phyloP scores from a whole-genome alignment of 2,329 filamentous ascomycete species.

The Neonectria magnoliae region DNA sequence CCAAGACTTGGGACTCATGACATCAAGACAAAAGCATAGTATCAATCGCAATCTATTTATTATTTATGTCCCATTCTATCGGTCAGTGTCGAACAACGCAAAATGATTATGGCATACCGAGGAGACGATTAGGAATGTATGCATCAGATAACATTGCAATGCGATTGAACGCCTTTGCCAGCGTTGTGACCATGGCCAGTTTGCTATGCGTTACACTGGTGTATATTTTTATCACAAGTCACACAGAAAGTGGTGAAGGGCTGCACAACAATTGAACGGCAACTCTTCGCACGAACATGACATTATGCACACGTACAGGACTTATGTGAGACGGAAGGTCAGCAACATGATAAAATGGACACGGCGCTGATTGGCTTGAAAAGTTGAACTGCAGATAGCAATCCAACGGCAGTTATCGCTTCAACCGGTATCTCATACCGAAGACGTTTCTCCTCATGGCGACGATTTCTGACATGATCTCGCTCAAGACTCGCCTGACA shows the following conservation, averaged over 20 bases:
- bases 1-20: no score
- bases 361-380: neutral
- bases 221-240: neutral
- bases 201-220: neutral
- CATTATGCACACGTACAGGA: conserved; percentile 3
- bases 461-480: conserved; percentile 30
- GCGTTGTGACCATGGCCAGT: neutral
- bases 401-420: conserved; percentile 1
- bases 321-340: conserved; percentile 4
- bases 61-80: no score
- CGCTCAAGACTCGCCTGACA: conserved; percentile 29
- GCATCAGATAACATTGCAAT: neutral
- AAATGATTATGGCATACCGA: no score
- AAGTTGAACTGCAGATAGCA: neutral
- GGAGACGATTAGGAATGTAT: neutral
- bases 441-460: conserved; percentile 5
- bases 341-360: neutral
- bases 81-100: no score
- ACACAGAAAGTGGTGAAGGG: neutral
- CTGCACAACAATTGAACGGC: neutral
- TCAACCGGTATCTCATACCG: conserved; percentile 12
- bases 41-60: no score
- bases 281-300: neutral
- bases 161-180: neutral
- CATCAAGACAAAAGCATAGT: no score